A percentile compares a stretch with the other conserved stretches of the same genome.
Conservation (phyloP, 257 asterid species). For the Parsonsia alboflavescens region DNA sequence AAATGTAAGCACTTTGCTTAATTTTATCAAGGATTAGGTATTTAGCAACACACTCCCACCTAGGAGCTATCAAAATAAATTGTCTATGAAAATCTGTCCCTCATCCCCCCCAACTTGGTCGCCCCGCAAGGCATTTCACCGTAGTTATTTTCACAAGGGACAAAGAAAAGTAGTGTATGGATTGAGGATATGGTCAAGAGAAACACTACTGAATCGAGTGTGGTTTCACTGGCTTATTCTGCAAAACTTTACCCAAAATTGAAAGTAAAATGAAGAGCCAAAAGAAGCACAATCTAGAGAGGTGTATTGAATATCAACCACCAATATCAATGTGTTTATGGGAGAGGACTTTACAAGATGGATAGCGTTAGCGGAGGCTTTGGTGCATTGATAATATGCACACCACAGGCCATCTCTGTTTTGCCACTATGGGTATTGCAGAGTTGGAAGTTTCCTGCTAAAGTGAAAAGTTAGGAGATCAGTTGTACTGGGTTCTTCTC, state of each 20-base stretch:
- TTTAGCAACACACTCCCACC: too few relatives aligned
- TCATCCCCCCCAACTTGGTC: background rate
- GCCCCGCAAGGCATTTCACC: too few relatives aligned
- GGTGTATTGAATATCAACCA: background rate
- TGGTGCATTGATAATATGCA: slow-evolving; percentile 17
- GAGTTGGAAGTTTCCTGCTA: background rate
- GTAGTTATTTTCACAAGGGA: too few relatives aligned
- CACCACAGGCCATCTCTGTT: background rate
- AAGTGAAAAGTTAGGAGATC: slow-evolving; percentile 27
- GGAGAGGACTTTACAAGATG: background rate
- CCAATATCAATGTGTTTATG: background rate
- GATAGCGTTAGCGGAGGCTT: background rate
- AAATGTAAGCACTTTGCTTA: background rate
- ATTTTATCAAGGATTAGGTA: background rate
- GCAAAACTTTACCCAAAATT: background rate
- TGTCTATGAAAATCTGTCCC: too few relatives aligned
- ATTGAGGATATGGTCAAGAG: background rate
- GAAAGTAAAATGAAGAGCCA: background rate
- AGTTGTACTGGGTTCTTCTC: slow-evolving; percentile 61
- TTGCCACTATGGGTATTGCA: background rate
- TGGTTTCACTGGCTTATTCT: background rate
- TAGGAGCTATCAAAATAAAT: too few relatives aligned
- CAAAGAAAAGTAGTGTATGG: too few relatives aligned
- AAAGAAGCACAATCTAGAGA: background rate
- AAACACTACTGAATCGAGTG: background rate